These are phyloP conservation scores for Pancytospora philotis DNA, from an alignment of 371 early-diverging fungal species.

Conservation along the genomic window DNA sequence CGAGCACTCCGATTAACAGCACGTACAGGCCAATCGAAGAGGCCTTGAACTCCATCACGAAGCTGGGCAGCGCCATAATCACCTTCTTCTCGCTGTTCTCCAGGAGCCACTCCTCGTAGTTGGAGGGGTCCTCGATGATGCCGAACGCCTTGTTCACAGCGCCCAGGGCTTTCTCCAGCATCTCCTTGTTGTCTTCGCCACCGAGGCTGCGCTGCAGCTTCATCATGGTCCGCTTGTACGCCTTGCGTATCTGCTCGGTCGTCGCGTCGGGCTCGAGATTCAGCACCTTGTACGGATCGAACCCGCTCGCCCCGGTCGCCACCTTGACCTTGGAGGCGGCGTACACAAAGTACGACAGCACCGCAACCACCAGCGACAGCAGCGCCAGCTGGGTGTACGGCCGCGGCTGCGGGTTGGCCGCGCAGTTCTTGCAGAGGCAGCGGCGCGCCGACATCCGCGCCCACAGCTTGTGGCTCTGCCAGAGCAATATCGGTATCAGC, in stretches of 20 bases:
- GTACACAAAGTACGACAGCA: constrained; percentile 25
- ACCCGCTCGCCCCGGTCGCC: constrained; percentile 19
- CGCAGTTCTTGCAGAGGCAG: constrained; percentile 41
- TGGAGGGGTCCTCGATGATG: constrained; percentile 43
- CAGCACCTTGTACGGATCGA: constrained; percentile 46
- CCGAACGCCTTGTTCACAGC: constrained; percentile 43
- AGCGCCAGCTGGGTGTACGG: background rate
- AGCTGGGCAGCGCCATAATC: constrained; percentile 56
- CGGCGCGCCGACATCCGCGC: background rate
- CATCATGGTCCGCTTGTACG: constrained; percentile 15
- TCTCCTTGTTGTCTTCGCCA: constrained; percentile 20
- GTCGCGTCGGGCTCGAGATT: constrained; percentile 28
- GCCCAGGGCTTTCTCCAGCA: constrained; percentile 29
- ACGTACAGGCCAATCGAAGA: constrained; percentile 46
- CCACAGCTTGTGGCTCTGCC: constrained; percentile 12
- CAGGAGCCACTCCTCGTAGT: constrained; percentile 43
- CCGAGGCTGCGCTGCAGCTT: constrained; percentile 16
- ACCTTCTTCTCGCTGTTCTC: constrained; percentile 39
- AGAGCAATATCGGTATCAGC: constrained; percentile 34
- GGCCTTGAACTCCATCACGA: constrained; percentile 40
- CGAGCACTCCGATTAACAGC: constrained; percentile 38
- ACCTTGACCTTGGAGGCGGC: constrained; percentile 47
- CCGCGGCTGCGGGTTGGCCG: constrained; percentile 6
- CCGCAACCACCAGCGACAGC: background rate
- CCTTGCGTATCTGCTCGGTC: constrained; percentile 30